Percentiles rank a stretch among this genome's conserved stretches.
phyloP scores from a whole-genome alignment of 2,329 filamentous ascomycete species.

The Cryphonectria naterciae region DNA sequence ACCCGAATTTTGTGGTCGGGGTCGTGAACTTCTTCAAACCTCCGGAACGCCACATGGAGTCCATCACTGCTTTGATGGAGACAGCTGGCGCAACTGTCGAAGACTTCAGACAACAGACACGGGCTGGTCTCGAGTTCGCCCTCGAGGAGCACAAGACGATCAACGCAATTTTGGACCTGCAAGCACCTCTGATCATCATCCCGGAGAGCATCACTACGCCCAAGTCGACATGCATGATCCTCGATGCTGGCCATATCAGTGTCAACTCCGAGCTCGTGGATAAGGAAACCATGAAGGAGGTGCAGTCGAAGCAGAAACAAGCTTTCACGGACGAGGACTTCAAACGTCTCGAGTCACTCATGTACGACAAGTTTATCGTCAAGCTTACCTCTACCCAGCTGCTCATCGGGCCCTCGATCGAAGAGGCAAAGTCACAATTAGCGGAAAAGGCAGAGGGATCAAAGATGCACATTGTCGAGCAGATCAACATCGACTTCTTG shows the following conservation, averaged over 20 bases:
- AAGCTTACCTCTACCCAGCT: slow-evolving; percentile 95
- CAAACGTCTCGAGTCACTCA: slow-evolving; percentile 82
- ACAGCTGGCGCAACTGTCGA: slow-evolving; percentile 94
- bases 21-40: slow-evolving; percentile 95
- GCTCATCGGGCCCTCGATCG: slow-evolving; percentile 90
- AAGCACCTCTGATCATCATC: slow-evolving; percentile 94
- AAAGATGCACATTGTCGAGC: slow-evolving; percentile 87
- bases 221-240: slow-evolving; percentile 83
- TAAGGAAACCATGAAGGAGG: slow-evolving; percentile 83
- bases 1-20: slow-evolving; percentile 88
- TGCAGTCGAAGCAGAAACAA: slow-evolving; percentile 88
- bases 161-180: slow-evolving; percentile 92
- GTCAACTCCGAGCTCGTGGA: slow-evolving; percentile 94
- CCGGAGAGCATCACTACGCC: slow-evolving; percentile 87
- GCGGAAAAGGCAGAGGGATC: slow-evolving; percentile 68
- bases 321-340: slow-evolving; percentile 89
- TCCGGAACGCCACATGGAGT: slow-evolving; percentile 97
- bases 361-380: slow-evolving; percentile 97
- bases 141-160: slow-evolving; percentile 97
- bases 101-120: slow-evolving; percentile 90
- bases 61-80: slow-evolving; percentile 93
- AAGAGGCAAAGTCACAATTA: slow-evolving; percentile 84
- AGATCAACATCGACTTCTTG: slow-evolving; percentile 96
- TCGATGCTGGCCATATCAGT: slow-evolving; percentile 95
- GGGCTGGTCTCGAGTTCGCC: slow-evolving; percentile 93